Base-by-base conservation (phyloP, 2,329 filamentous ascomycete genomes). In the Sporothrix pseudoabietina region DNA sequence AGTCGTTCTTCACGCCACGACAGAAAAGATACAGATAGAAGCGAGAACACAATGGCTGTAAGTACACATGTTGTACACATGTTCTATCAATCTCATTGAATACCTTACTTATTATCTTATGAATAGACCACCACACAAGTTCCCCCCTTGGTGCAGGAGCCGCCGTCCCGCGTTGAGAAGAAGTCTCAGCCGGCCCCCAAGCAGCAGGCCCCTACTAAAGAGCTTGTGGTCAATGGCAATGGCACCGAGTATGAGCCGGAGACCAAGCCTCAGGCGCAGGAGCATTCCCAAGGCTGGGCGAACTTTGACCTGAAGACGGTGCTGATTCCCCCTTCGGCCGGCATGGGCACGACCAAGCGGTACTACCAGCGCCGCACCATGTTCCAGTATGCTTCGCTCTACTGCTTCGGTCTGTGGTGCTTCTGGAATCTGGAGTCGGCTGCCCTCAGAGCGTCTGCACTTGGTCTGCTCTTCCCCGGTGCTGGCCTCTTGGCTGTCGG, bases 321-420 rank as follows among this genome's bases (percentile, higher is more conserved):
- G 4, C n/a, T 57, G 54, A 57, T 57, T 2, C 54, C 54, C 6
- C 26, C 54, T 0, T 57, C 26, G n/a, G 54, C 54, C 26, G 54
- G 54, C n/a, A 26, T 26, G n/a, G 54, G 54, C 26, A 26, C 26
- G 19, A 30, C 26, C 54, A 57, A 57, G 54, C n/a, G 26, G 10
- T 57, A 57, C 54, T 30, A 57, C 54, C 54, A 57, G 54, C 54
- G 54, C 54, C 54, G 54, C n/a, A 57, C 54, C 26, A 26, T 57
- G 54, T 57, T 26, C 54, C 54, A 57, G 26, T 57, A 57, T n/a
- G n/a, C 26, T 8, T 6, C 54, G 7, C 54, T 57, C n/a, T 57
- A 26, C 26, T 12, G n/a, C 7, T 26, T 30, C 9, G 54, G 54
- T 12, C 12, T 57, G 22, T 57, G 47, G 54, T 26, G n/a, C 54